Percentiles rank a stretch among this genome's conserved stretches.
Evolutionary conservation across 1,139 yeast species (phyloP).

Genomic region (Nadsonia commutata): DNA sequence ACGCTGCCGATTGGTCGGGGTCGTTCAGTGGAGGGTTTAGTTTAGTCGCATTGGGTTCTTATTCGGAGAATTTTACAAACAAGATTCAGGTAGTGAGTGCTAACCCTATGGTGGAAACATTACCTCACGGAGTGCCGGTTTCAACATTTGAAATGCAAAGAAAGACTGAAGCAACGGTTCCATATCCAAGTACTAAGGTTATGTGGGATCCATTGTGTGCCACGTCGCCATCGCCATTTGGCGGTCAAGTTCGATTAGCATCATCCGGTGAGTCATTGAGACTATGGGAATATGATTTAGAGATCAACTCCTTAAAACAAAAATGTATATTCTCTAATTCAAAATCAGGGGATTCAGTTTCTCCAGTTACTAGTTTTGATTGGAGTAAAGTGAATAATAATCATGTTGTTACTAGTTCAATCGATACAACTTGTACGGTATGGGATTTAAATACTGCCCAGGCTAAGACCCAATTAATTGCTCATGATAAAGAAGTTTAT

Average conservation of each 20-base stretch:
- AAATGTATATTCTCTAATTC: conserved; percentile 27
- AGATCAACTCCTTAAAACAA: conserved; percentile 26
- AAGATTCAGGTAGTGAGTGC: conserved; percentile 15
- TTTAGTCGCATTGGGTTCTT: conserved; percentile 50
- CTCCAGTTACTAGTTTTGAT: conserved; percentile 73
- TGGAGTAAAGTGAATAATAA: conserved; percentile 72
- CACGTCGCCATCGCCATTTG: conserved; percentile 8
- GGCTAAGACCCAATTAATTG: conserved; percentile 86
- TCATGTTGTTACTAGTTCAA: conserved; percentile 67
- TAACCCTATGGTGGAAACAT: conserved; percentile 16
- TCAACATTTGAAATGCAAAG: conserved; percentile 14
- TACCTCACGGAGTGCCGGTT: conserved; percentile 8
- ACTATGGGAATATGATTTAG: conserved; percentile 39
- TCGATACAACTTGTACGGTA: conserved; percentile 92
- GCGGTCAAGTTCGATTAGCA: conserved; percentile 31
- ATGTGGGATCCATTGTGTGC: conserved; percentile 51
- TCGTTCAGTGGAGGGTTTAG: conserved; percentile 29
- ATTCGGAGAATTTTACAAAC: conserved; percentile 55
- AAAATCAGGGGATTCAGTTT: conserved; percentile 27
- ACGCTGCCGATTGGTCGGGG: conserved; percentile 52
- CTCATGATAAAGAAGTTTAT: conserved; percentile 90
- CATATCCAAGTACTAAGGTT: conserved; percentile 53
- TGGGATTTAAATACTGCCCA: conserved; percentile 76
- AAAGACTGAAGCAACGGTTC: conserved; percentile 39
- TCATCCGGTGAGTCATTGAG: conserved; percentile 62